phyloP scores from a whole-genome alignment of 495 filamentous ascomycete genomes.

The Talaromyces liani region DNA sequence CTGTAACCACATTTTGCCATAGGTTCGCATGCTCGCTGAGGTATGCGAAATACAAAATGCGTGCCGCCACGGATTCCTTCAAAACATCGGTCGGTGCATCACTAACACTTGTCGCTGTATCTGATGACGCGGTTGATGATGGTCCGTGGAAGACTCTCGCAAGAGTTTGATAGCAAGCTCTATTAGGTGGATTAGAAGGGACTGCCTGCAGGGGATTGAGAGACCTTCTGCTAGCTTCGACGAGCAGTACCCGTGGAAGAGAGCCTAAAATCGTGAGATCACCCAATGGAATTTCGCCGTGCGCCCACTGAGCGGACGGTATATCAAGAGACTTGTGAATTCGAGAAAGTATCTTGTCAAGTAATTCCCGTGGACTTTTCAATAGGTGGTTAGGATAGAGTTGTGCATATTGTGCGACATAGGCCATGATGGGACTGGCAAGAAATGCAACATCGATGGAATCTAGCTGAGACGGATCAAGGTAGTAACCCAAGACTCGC shows the following conservation, averaged over 20 bases:
- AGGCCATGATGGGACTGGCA: conserved; percentile 46
- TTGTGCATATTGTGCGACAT: conserved; percentile 49
- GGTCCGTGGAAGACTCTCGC: conserved; percentile 51
- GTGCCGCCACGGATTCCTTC: conserved; percentile 46
- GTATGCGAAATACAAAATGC: conserved; percentile 51
- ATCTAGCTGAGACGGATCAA: conserved; percentile 44
- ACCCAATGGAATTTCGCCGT: conserved; percentile 40
- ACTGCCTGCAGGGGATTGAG: conserved; percentile 41
- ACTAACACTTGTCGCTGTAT: conserved; percentile 24
- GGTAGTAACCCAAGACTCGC: conserved; percentile 42
- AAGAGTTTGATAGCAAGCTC: conserved; percentile 47
- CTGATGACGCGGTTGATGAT: conserved; percentile 17
- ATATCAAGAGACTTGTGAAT: conserved; percentile 37
- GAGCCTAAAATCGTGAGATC: conserved; percentile 50
- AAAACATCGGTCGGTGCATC: conserved; percentile 33
- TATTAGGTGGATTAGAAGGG: conserved; percentile 40
- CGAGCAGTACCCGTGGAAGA: conserved; percentile 47
- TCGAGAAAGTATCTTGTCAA: conserved; percentile 39
- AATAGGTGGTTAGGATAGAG: conserved; percentile 49
- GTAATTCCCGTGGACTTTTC: conserved; percentile 26
- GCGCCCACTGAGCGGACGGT: conserved; percentile 42
- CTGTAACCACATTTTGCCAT: conserved; percentile 43
- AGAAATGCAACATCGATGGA: conserved; percentile 45
- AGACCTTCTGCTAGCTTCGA: conserved; percentile 39
- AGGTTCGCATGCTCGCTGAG: conserved; percentile 39